Evolutionary conservation across 2,329 filamentous ascomycete genomes (phyloP), one percentile per base, ranked within the genome.

Genomic region (Endocalyx cinctus): DNA sequence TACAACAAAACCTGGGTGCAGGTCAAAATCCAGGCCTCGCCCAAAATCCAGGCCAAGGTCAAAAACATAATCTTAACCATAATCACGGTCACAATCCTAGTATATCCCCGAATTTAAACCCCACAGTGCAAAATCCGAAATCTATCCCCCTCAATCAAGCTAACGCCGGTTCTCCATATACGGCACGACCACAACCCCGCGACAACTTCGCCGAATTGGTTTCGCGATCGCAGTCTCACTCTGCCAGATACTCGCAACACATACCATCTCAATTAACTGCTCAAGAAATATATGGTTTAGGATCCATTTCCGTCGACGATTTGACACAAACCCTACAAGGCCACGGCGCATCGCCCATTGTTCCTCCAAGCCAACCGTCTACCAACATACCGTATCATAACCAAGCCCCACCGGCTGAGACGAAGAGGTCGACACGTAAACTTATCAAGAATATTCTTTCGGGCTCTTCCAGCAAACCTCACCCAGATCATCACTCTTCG

Each of bases 361-460:
- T 45, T 30, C 34, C 45, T 27, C 38, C 40, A 16, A 41, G 31
- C 34, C 53, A 50, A 36, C 45, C 40, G 10, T 51, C 43, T 35
- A 40, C 53, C 33, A 44, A 42, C 13, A 44, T 39, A 26, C 30
- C 37, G 12, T 15, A 38, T 11, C 46, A 51, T 37, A 47, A 35
- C 38, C 49, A 50, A 50, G 43, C 42, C 48, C 38, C 51, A 58
- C 38, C 51, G 58, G 54, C 57, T 33, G 58, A 73, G 50, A 37
- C 48, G 39, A 70, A 71, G 49, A 67, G 69, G 39, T 72, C 68
- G 27, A 67, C 70, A 27, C 67, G 71, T 43, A 71, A 69, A 48
- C 57, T 75, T 41, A 67, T 77, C 55, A 75, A 69, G 56, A 72
- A 66, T 46, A 69, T 77, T 42, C 66, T 76, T 41, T 60, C 61